Evolutionary conservation across 805 yeast genomes (phyloP).

Genomic region (Metschnikowia shivogae): DNA sequence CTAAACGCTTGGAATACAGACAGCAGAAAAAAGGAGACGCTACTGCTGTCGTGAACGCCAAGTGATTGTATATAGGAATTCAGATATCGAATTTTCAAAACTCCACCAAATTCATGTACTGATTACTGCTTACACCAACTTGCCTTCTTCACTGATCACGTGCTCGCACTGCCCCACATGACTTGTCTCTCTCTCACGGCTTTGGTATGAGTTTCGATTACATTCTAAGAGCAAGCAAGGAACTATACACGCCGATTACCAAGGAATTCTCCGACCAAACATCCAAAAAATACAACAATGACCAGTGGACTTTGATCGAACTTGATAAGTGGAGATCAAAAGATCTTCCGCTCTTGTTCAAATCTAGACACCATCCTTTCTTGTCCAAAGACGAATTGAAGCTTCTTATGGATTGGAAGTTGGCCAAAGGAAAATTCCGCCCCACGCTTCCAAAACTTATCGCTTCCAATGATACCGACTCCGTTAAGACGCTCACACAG

Average conservation of each 20-base stretch:
- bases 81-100: neutral
- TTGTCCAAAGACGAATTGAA: slow-evolving; percentile 38
- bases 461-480: slow-evolving; percentile 28
- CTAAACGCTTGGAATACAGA: slow-evolving; percentile 25
- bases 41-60: slow-evolving; percentile 10
- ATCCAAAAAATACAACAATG: slow-evolving; percentile 23
- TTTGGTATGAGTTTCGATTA: neutral
- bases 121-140: too few relatives aligned
- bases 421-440: slow-evolving; percentile 39
- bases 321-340: slow-evolving; percentile 37
- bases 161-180: neutral
- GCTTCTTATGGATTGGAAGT: slow-evolving; percentile 47
- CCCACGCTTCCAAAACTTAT: slow-evolving; percentile 43
- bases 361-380: slow-evolving; percentile 21
- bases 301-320: slow-evolving; percentile 25
- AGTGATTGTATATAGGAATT: neutral
- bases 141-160: neutral
- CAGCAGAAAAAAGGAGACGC: slow-evolving; percentile 14
- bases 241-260: slow-evolving; percentile 26
- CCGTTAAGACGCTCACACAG: slow-evolving; percentile 28
- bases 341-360: slow-evolving; percentile 27
- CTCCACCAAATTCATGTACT: too few relatives aligned
- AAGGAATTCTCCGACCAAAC: slow-evolving; percentile 25
- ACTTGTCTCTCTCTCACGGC: neutral
- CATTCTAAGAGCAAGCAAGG: slow-evolving; percentile 7